Conservation (phyloP, 1,284 basidiomycete species). For the Leucoagaricus sp. region DNA sequence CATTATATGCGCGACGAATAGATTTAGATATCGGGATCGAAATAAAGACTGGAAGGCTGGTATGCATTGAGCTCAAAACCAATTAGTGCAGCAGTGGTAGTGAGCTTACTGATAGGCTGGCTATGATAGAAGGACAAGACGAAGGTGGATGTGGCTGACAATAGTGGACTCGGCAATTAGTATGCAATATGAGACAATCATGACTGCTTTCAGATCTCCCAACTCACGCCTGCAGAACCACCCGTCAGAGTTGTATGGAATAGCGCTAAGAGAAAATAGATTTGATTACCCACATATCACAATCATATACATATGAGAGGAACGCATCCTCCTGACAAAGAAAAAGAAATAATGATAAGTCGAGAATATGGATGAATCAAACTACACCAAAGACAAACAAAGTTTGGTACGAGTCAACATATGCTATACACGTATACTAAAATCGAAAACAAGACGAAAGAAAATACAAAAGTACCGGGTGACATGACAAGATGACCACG, state of each 20-base stretch:
- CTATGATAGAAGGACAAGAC: constrained; percentile 12
- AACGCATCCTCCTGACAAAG: not conserved
- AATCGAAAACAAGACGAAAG: constrained; percentile 11
- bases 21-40: constrained; percentile 1
- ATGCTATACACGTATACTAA: constrained; percentile 13
- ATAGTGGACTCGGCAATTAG: not conserved
- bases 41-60: constrained; percentile 18
- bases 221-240: not conserved
- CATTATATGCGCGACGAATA: constrained; percentile 24
- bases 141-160: constrained; percentile 11
- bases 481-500: too few species aligned
- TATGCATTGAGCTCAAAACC: constrained; percentile 5
- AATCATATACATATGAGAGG: constrained; percentile 2
- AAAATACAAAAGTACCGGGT: too few species aligned
- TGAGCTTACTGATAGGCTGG: constrained; percentile 20
- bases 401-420: not conserved
- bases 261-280: not conserved
- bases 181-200: constrained; percentile 9
- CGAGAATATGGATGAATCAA: not conserved
- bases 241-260: not conserved
- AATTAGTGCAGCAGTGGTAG: not conserved
- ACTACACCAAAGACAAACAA: constrained; percentile 8
- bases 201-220: not conserved
- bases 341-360: constrained; percentile 14
- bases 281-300: constrained; percentile 11